These are phyloP conservation scores for Leccinum sublutescens DNA, from an alignment of 768 basidiomycete species.

Conservation along the genomic window DNA sequence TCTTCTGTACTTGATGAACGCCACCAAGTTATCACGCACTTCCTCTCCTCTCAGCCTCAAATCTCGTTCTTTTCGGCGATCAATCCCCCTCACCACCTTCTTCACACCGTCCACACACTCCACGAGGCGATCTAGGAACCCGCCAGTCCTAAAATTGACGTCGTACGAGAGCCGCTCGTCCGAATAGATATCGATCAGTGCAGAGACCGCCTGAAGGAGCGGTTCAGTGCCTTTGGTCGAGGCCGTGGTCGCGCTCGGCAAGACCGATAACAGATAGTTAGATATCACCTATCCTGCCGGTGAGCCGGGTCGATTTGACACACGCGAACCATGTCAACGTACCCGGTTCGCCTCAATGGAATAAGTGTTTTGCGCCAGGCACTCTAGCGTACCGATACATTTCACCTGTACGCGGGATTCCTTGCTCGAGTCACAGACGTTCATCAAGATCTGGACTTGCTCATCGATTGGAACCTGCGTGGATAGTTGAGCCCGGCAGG, in stretches of 20 bases:
- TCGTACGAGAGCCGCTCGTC: constrained; percentile 84
- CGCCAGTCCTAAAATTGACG: constrained; percentile 67
- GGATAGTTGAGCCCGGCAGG: constrained; percentile 7
- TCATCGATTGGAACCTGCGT: constrained; percentile 54
- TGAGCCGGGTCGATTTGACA: not conserved
- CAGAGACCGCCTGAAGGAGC: constrained; percentile 74
- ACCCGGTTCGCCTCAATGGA: constrained; percentile 56
- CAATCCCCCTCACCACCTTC: constrained; percentile 61
- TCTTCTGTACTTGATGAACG: constrained; percentile 72
- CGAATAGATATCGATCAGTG: constrained; percentile 89
- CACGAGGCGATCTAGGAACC: constrained; percentile 53
- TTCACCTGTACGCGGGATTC: constrained; percentile 42
- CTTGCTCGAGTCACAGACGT: constrained; percentile 50
- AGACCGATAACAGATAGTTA: constrained; percentile 60
- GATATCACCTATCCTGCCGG: constrained; percentile 50
- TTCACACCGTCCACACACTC: constrained; percentile 62
- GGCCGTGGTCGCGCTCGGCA: constrained; percentile 42
- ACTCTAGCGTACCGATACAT: constrained; percentile 83
- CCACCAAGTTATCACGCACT: constrained; percentile 70
- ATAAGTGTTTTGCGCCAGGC: constrained; percentile 68
- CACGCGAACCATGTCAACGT: constrained; percentile 26
- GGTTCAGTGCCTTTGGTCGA: constrained; percentile 59
- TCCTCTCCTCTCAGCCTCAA: constrained; percentile 70
- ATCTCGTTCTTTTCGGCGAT: constrained; percentile 63
- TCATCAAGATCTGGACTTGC: constrained; percentile 64